Conservation (phyloP, 2,329 filamentous ascomycete genomes). For the Chaetomium strumarium region DNA sequence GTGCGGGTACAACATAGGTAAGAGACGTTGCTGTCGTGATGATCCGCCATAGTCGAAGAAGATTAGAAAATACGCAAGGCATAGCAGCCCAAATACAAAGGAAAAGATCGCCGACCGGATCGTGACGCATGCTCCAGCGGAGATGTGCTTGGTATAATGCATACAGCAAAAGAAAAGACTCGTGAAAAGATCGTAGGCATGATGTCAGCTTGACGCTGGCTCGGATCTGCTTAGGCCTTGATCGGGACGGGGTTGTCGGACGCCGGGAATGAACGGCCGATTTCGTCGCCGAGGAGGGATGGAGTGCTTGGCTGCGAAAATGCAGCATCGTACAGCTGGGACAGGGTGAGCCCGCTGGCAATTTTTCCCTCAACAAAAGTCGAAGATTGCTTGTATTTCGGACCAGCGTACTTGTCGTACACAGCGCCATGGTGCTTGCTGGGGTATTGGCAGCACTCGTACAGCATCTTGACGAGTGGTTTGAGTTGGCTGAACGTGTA, state of each 20-base stretch:
- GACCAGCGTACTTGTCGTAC: constrained; percentile 86
- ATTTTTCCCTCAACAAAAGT: constrained; percentile 73
- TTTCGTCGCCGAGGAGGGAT: constrained; percentile 2
- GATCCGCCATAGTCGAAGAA: constrained; percentile 5
- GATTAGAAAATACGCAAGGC: constrained; percentile 3
- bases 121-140: constrained; percentile 1
- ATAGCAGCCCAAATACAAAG: background rate
- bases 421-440: constrained; percentile 78
- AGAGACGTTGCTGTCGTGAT: background rate
- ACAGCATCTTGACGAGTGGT: constrained; percentile 67
- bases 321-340: constrained; percentile 27
- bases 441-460: constrained; percentile 82
- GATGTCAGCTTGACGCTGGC: background rate
- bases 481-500: constrained; percentile 85
- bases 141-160: constrained; percentile 3
- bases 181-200: background rate
- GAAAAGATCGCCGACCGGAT: constrained; percentile 6
- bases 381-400: constrained; percentile 79
- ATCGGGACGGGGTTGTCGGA: background rate
- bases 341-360: constrained; percentile 50
- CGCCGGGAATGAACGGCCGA: background rate
- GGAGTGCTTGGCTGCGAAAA: background rate
- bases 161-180: constrained; percentile 11
- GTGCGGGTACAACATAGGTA: background rate
- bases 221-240: background rate